A percentile compares a stretch with the other conserved stretches of the same genome.
phyloP scores from a whole-genome alignment of 495 filamentous ascomycete species.

The Gamarada debralockiae region DNA sequence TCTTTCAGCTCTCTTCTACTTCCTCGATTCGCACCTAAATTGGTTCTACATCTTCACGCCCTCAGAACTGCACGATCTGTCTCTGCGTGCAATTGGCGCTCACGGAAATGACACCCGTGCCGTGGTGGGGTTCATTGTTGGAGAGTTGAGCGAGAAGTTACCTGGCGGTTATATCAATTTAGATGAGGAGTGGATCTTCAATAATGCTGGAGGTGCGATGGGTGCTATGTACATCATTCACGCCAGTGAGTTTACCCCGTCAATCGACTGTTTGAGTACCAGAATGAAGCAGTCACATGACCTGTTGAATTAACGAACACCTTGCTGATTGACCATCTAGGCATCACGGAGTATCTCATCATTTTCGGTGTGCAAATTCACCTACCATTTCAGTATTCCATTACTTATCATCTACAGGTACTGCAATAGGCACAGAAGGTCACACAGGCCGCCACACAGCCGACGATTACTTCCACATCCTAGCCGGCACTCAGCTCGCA shows the following conservation, averaged over 20 bases:
- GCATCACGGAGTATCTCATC: conserved; percentile 75
- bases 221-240: conserved; percentile 88
- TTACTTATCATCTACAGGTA: conserved; percentile 40
- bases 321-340: conserved; percentile 12
- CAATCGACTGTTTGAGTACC: conserved; percentile 21
- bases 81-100: conserved; percentile 56
- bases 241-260: conserved; percentile 49
- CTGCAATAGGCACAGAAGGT: conserved; percentile 82
- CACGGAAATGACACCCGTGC: conserved; percentile 69
- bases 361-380: conserved; percentile 58
- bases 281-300: background rate
- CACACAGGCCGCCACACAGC: conserved; percentile 84
- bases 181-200: conserved; percentile 66
- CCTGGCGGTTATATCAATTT: conserved; percentile 50
- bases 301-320: conserved; percentile 3
- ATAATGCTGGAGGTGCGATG: conserved; percentile 83
- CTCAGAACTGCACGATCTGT: conserved; percentile 63
- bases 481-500: conserved; percentile 67
- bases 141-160: conserved; percentile 44
- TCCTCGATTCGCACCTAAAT: conserved; percentile 64
- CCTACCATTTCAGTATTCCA: background rate
- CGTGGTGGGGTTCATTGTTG: conserved; percentile 62
- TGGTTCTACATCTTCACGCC: conserved; percentile 75
- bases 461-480: conserved; percentile 91
- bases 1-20: conserved; percentile 55